phyloP scores from a whole-genome alignment of 768 basidiomycete genomes.

The Lentinula sp. region DNA sequence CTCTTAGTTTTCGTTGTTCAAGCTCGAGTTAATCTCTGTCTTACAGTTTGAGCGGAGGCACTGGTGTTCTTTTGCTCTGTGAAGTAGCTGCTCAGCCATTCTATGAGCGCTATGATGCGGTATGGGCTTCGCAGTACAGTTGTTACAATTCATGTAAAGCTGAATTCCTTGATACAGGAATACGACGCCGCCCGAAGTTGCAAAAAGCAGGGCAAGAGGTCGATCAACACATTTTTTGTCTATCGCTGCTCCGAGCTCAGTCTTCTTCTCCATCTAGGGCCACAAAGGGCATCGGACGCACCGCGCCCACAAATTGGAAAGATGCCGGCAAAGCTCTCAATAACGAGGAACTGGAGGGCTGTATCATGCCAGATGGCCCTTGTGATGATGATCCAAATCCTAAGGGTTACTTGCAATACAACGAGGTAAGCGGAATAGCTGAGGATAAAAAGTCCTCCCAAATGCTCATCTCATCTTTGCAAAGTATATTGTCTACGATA shows the following conservation, averaged over 20 bases:
- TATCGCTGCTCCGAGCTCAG: background rate
- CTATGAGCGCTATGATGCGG: conserved; percentile 38
- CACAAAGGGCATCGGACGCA: conserved; percentile 49
- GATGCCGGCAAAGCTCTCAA: conserved; percentile 48
- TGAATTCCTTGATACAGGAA: conserved; percentile 20
- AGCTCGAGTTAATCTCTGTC: background rate
- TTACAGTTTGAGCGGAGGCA: conserved; percentile 42
- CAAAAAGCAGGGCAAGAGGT: conserved; percentile 33
- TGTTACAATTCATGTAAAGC: background rate
- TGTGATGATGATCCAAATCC: conserved; percentile 23
- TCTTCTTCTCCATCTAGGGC: conserved; percentile 24
- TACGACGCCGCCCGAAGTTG: conserved; percentile 47
- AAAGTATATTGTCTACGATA: conserved; percentile 59
- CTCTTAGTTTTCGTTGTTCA: background rate
- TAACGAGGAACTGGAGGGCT: conserved; percentile 44
- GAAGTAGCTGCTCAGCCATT: conserved; percentile 55
- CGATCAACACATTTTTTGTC: background rate
- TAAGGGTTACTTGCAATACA: conserved; percentile 39
- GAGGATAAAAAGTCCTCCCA: background rate
- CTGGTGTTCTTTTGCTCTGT: conserved; percentile 53
- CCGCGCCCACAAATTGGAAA: conserved; percentile 50
- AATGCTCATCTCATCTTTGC: background rate
- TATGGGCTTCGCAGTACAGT: conserved; percentile 10
- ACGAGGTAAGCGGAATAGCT: conserved; percentile 37
- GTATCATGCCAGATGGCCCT: conserved; percentile 54